Evolutionary conservation across 352 stramenopile genomes (phyloP), one percentile per base, ranked within the genome.

Genomic region (Phytophthora europaea): DNA sequence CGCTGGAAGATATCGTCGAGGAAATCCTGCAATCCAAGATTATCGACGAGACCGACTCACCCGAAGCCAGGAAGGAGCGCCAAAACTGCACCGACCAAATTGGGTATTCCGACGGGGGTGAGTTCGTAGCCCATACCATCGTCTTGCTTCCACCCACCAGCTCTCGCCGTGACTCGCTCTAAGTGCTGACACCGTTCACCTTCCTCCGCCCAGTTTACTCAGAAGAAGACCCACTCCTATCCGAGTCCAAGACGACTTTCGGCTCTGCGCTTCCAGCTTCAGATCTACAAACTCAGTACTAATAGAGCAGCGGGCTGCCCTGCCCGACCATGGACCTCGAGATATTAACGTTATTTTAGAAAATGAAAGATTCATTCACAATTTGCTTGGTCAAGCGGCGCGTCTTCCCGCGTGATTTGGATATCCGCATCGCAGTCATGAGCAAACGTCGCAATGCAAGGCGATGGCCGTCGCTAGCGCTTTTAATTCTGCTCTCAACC

Each of bases 1-100:
- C 98, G 5, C 77, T 99, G 31, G 97, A 99, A 79, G 98, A 99
- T 79, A 99, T 99, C 56, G 96, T 99, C 51, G 97, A 99, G 74
- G 93, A 99, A 65, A 99, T 99, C 70, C 79, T 99, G 38, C 86
- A 94, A 67, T 94, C 98, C 72, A 97, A 99, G 74, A 99, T 99
- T 70, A 85, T 95, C 4, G 97, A 99, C 70, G 98, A 99, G 75
- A 99, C 92, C 20, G 94, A 99, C 76, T 90, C 80, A 18, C 67
- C 54, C 18, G 80, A 85, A 4, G 83, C 80, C 6, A 67, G 63
- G 15, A 79, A 70, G n/a, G 81, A 85, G 48, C 81, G 85, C 9
- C 79, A 82, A 60, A 78, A 80, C 55, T 84, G 80, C 65, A 85
- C 80, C 0, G 74, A 91, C 51, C 83, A 85, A 45, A 91, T 92